Evolutionary conservation across 2,329 filamentous ascomycete genomes (phyloP).

Genomic region (Dactylellina leptospora): DNA sequence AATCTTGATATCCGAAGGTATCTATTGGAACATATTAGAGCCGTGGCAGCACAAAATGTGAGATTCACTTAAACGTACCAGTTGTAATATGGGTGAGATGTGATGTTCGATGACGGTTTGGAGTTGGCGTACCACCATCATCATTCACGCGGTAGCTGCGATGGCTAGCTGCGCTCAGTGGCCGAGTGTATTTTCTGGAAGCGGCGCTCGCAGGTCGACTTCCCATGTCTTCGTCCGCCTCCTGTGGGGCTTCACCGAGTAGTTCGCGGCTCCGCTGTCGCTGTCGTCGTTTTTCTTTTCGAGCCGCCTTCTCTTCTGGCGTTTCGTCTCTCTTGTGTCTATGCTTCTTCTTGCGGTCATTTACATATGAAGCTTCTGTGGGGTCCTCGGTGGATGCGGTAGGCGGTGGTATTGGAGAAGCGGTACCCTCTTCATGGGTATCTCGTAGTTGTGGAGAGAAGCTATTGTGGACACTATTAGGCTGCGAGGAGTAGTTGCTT

Average conservation of each 20-base stretch:
- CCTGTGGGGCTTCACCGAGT: conserved; percentile 42
- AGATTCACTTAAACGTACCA: conserved; percentile 8
- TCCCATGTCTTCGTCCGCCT: conserved; percentile 45
- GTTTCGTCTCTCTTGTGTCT: conserved; percentile 50
- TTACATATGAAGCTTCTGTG: conserved; percentile 36
- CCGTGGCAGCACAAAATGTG: neutral
- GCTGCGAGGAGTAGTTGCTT: conserved; percentile 35
- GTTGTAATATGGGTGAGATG: conserved; percentile 52
- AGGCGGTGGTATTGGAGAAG: conserved; percentile 16
- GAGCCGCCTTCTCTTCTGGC: conserved; percentile 25
- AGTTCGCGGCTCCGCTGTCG: conserved; percentile 38
- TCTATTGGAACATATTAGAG: conserved; percentile 21
- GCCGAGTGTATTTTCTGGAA: conserved; percentile 46
- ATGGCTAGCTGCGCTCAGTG: conserved; percentile 47
- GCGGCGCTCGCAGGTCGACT: conserved; percentile 43
- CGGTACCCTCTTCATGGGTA: conserved; percentile 20
- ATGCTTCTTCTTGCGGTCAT: conserved; percentile 46
- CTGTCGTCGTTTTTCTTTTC: conserved; percentile 35
- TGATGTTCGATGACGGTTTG: conserved; percentile 46
- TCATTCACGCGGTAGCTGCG: conserved; percentile 44
- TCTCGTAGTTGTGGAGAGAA: conserved; percentile 13
- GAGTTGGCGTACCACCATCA: conserved; percentile 29
- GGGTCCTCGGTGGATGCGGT: conserved; percentile 21
- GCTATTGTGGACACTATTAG: conserved; percentile 12
- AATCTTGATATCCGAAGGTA: conserved; percentile 52